phyloP scores from a whole-genome alignment of 1,139 yeast species.

The Debaryomycetaceae sp. region DNA sequence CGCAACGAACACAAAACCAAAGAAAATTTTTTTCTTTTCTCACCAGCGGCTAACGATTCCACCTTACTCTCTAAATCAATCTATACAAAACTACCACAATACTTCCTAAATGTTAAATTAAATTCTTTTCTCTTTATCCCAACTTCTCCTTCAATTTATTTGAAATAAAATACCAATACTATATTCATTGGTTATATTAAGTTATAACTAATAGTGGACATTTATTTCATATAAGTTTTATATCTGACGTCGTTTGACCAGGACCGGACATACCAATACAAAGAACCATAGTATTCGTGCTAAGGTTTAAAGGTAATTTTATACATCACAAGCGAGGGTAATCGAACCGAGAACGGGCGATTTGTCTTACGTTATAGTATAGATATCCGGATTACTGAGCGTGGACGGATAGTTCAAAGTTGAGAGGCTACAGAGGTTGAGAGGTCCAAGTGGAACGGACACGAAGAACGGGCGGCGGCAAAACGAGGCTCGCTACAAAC shows the following conservation, averaged over 20 bases:
- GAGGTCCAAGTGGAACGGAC: neutral
- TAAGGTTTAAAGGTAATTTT: too few species aligned
- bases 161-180: conserved; percentile 5
- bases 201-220: conserved; percentile 7
- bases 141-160: conserved; percentile 1
- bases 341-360: too few species aligned
- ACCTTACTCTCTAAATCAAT: neutral
- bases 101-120: neutral
- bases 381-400: too few species aligned
- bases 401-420: neutral
- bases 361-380: too few species aligned
- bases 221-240: conserved; percentile 4
- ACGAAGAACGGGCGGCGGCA: neutral
- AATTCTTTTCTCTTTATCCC: neutral
- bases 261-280: too few species aligned
- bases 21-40: conserved; percentile 1
- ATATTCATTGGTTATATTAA: conserved; percentile 9
- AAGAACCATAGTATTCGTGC: too few species aligned
- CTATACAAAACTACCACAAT: neutral
- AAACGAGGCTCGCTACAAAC: neutral
- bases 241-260: neutral
- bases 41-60: neutral
- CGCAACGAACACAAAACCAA: conserved; percentile 2
- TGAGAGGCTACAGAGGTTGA: neutral
- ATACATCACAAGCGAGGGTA: too few species aligned